Evolutionary conservation across 768 basidiomycete genomes (phyloP).

Genomic region (Hericium coralloides): DNA sequence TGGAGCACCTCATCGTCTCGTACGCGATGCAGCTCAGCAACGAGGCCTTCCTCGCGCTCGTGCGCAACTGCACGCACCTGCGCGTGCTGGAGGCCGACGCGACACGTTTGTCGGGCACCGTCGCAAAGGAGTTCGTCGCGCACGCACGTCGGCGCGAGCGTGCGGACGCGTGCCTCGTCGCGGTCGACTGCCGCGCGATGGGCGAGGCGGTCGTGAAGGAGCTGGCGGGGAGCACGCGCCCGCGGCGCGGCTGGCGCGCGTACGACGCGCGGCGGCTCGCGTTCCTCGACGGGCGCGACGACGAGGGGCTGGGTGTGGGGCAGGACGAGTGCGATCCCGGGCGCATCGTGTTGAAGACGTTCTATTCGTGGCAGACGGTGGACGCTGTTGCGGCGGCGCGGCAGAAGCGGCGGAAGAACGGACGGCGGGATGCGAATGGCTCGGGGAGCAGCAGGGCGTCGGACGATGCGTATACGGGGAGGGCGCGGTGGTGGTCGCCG

Average conservation of each 20-base stretch:
- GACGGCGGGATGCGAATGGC: constrained; percentile 32
- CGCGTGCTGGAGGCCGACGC: constrained; percentile 70
- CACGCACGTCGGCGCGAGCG: constrained; percentile 38
- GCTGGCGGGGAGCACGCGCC: constrained; percentile 46
- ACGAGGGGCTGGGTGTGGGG: constrained; percentile 55
- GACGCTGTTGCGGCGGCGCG: constrained; percentile 61
- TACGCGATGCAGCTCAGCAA: constrained; percentile 56
- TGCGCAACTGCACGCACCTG: constrained; percentile 53
- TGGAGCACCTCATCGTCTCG: constrained; percentile 69
- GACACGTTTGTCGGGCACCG: constrained; percentile 55
- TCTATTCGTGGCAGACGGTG: constrained; percentile 81
- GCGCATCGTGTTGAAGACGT: constrained; percentile 73
- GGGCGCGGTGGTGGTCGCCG: constrained; percentile 45
- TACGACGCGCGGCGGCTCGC: constrained; percentile 61
- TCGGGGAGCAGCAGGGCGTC: constrained; percentile 22
- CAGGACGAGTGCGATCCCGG: constrained; percentile 76
- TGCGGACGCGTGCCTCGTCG: constrained; percentile 48
- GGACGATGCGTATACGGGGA: constrained; percentile 16
- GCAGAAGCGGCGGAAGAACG: constrained; percentile 52
- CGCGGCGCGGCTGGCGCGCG: constrained; percentile 66
- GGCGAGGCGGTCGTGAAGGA: constrained; percentile 57
- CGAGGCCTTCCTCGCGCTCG: constrained; percentile 52
- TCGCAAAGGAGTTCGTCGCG: constrained; percentile 62
- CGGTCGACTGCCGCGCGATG: constrained; percentile 69
- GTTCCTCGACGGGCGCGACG: constrained; percentile 66